These are phyloP conservation scores for Calocybe gangraenosa DNA, from an alignment of 768 basidiomycete species.

Conservation along the genomic window DNA sequence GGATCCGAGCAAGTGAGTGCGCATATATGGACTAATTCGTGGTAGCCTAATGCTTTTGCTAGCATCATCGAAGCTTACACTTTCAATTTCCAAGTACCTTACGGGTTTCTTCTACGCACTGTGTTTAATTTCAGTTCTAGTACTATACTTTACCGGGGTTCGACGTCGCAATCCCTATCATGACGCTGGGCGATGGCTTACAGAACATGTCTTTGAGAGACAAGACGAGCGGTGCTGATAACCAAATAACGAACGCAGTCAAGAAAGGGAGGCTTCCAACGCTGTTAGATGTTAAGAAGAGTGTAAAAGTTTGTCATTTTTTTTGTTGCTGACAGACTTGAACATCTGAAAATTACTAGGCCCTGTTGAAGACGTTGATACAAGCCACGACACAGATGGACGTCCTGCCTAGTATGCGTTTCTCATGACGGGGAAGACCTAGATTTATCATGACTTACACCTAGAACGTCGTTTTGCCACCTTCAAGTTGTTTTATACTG, in stretches of 20 bases:
- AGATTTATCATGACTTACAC: background rate
- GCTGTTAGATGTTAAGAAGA: constrained; percentile 75
- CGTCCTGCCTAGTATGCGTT: constrained; percentile 60
- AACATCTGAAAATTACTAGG: constrained; percentile 31
- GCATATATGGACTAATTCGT: constrained; percentile 23
- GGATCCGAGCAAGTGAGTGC: constrained; percentile 75
- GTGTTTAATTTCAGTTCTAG: constrained; percentile 29
- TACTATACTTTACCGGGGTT: constrained; percentile 68
- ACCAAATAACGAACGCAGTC: constrained; percentile 59
- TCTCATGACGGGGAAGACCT: background rate
- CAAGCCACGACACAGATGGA: constrained; percentile 82
- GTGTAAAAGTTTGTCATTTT: constrained; percentile 55
- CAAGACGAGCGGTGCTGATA: constrained; percentile 26
- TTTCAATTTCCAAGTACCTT: constrained; percentile 73
- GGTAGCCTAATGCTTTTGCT: constrained; percentile 1
- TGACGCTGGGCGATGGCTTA: constrained; percentile 65
- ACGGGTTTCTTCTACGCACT: background rate
- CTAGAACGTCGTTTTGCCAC: constrained; percentile 80
- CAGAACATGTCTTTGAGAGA: constrained; percentile 44
- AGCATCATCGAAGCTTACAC: constrained; percentile 89
- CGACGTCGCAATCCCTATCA: constrained; percentile 56
- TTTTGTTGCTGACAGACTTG: background rate
- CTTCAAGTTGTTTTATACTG: constrained; percentile 84
- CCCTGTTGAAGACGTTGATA: constrained; percentile 72
- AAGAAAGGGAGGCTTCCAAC: constrained; percentile 64